Evolutionary conservation across 129 eudicot genomes (phyloP).

Genomic region (Saussurea involucrata): DNA sequence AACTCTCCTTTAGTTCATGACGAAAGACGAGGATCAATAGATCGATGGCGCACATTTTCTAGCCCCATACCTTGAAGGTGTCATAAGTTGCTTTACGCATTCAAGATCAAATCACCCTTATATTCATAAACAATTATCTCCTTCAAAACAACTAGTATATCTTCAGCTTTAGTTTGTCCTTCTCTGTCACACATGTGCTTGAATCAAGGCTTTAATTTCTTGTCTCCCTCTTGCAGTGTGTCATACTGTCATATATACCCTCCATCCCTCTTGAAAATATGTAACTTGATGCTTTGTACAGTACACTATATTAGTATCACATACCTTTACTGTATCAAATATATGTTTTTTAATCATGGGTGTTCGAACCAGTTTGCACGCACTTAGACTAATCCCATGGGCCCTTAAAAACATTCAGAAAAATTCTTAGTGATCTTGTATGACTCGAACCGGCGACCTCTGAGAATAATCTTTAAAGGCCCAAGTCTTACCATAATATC

Average conservation of each 20-base stretch:
- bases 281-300: background rate
- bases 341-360: too few relatives aligned
- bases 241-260: slow-evolving; percentile 3
- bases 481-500: too few relatives aligned
- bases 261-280: slow-evolving; percentile 1
- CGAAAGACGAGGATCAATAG: slow-evolving; percentile 9
- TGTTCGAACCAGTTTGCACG: too few relatives aligned
- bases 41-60: slow-evolving; percentile 17
- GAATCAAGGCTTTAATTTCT: slow-evolving; percentile 11
- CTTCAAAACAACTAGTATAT: slow-evolving; percentile 2
- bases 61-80: slow-evolving; percentile 17
- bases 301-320: background rate
- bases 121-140: slow-evolving; percentile 15
- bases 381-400: too few relatives aligned
- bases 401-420: too few relatives aligned
- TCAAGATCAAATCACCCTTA: slow-evolving; percentile 1
- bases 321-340: too few relatives aligned
- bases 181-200: slow-evolving; percentile 13
- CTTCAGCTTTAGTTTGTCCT: slow-evolving; percentile 27
- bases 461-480: too few relatives aligned
- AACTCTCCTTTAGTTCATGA: slow-evolving; percentile 16
- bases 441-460: too few relatives aligned
- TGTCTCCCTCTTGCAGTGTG: slow-evolving; percentile 5
- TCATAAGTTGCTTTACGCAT: slow-evolving; percentile 5
- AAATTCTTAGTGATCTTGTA: too few relatives aligned